Evolutionary conservation across 345 rosid species (phyloP), one percentile per base, ranked within the genome.

Genomic region (Capsella bursapastoris): DNA sequence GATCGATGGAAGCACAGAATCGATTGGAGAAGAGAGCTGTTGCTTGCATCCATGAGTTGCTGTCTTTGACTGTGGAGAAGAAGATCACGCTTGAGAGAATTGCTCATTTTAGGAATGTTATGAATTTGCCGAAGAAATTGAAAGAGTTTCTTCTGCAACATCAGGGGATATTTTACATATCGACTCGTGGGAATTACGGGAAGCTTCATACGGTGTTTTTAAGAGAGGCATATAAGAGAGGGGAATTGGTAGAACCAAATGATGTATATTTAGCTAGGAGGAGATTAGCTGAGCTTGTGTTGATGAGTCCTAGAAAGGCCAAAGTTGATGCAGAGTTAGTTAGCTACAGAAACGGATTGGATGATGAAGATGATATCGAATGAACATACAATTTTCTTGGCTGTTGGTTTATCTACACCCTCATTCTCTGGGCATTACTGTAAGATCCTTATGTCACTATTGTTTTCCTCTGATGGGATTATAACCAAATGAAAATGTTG

Each of bases 21-120:
- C 84, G 98, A 66, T 74, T 95, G 85, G 97, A 95, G 86, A 95
- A 95, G 88, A 86, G 97, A 82, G 98, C 89, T 0, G 92, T 92
- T 6, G 99, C 99, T 1, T 83, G 85, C 8, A 95, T 92, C 58
- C 98, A 95, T 57, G 99, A 92, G 68, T 50, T 95, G 82, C 16
- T 95, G 74, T 86, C 94, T 0, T 59, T 90, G 83, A 90, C 97
- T 0, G 89, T 90, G 40, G 99, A 95, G 81, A 88, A 89, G 86
- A 95, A 92, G 89, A 89, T 89, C 6, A 87, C 97, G 0, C 58
- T 94, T 62, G 98, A 87, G 89, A 89, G 96, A 78, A 91, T 91
- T 1, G 97, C 95, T 0, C 98, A 92, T 84, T 92, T 95, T 72
- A 87, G 91, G 80, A 76, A 84, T 80, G 91, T 88, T 0, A 83